Evolutionary conservation across 1,284 basidiomycete genomes (phyloP), one percentile per base, ranked within the genome.

Genomic region (Heterobasidion occidentale): DNA sequence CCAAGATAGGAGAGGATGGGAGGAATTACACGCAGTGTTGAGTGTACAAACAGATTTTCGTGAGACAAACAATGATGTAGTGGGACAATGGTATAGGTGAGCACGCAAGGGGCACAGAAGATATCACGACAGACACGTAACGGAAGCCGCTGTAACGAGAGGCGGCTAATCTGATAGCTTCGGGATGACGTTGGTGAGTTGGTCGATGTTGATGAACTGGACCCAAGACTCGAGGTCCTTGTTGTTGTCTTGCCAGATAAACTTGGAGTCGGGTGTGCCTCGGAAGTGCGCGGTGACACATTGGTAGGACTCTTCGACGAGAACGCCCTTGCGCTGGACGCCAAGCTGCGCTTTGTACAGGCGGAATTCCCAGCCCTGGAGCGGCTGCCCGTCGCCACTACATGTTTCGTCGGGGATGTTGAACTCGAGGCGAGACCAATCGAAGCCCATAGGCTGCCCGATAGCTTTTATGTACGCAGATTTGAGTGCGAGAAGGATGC

Each of bases 281-380:
- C 88, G 74, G 73, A 86, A 90, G 67, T 87, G 88, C 1, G 87
- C 88, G 51, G 78, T 79, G 7, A 82, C 83, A 65, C 88, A 90
- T 64, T 88, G 83, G 63, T 90, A 90, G 51, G 74, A 69, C 69
- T 90, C 86, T 60, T 82, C 76, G 52, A 83, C 74, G 20, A 86
- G 70, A 27, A 74, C 63, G 9, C 77, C 77, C 46, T 72, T 67
- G 4, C 65, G 65, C 49, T 83, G 76, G 7, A 80, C 78, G 17
- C 84, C 86, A 15, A 89, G 76, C 54, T 80, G 78, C n/a, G 86
- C 79, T 59, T 78, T 79, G 76, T 88, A 92, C 38, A 90, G 73
- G 11, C 89, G 79, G 69, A 92, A 91, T 66, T 92, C 90, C 89
- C 89, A 92, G 0, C 90, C 89, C 17, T 76, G 74, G 1, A 92